Conservation (phyloP, 1,284 basidiomycete genomes). For the Erythrobasidium hasegawianum region DNA sequence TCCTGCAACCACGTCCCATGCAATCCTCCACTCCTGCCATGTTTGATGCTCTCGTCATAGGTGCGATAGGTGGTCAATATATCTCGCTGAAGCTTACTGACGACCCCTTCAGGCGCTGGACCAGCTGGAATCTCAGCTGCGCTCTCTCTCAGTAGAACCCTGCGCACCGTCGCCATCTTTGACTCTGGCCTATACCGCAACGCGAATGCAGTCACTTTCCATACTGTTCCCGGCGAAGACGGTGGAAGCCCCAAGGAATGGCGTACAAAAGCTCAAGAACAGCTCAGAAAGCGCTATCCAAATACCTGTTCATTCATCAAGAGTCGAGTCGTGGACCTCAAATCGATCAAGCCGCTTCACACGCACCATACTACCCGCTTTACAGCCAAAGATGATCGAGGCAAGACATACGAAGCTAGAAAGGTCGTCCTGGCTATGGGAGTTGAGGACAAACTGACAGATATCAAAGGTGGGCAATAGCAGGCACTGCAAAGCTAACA, state of each 20-base stretch:
- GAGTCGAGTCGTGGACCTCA: not conserved
- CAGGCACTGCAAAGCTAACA: not conserved
- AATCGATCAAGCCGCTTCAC: not conserved
- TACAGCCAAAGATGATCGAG: not conserved
- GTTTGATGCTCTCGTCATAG: no score
- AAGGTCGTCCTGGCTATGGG: conserved; percentile 3
- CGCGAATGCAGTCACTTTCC: conserved; percentile 5
- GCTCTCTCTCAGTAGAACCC: not conserved
- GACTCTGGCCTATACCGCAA: conserved; percentile 8
- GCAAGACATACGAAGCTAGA: not conserved
- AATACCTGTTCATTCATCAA: not conserved
- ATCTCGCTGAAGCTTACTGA: no score
- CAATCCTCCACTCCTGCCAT: no score
- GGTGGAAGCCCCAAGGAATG: conserved; percentile 4
- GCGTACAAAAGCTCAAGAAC: conserved; percentile 1
- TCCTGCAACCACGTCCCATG: no score
- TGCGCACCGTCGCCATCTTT: conserved; percentile 3
- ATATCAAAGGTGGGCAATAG: conserved; percentile 6
- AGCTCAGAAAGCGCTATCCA: conserved; percentile 1
- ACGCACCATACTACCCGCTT: not conserved
- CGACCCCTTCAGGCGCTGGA: not conserved
- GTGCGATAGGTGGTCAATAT: no score
- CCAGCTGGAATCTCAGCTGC: conserved; percentile 10
- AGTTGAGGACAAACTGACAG: conserved; percentile 7
- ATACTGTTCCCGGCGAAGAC: conserved; percentile 5